Conservation (phyloP, 495 filamentous ascomycete genomes). For the Trichoderma gamsii region DNA sequence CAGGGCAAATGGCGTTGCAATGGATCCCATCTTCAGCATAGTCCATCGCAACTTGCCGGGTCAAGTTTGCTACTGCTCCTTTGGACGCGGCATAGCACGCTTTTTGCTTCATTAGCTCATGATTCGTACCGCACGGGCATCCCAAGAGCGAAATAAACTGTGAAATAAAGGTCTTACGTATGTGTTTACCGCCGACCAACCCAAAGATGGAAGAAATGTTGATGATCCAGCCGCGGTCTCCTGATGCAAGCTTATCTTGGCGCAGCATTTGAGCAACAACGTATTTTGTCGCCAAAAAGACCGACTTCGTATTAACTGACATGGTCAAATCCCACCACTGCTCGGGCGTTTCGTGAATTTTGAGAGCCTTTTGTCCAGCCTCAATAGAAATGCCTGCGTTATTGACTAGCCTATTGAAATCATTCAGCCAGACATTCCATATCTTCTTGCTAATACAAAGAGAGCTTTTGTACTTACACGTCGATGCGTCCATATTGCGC, state of each 20-base stretch:
- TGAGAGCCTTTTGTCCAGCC: slow-evolving; percentile 27
- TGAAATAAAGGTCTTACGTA: slow-evolving; percentile 15
- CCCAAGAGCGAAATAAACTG: no score
- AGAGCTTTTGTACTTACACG: neutral
- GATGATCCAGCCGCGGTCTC: slow-evolving; percentile 52
- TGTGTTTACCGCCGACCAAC: slow-evolving; percentile 28
- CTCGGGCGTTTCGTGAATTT: slow-evolving; percentile 49
- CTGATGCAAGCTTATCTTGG: slow-evolving; percentile 38
- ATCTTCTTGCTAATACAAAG: neutral
- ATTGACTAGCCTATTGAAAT: neutral
- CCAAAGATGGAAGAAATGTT: slow-evolving; percentile 48
- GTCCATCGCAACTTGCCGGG: slow-evolving; percentile 45
- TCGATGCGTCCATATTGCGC: neutral
- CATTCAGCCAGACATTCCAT: neutral
- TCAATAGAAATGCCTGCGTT: slow-evolving; percentile 7
- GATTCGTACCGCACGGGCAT: neutral
- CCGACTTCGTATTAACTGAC: slow-evolving; percentile 39
- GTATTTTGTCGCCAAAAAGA: slow-evolving; percentile 49
- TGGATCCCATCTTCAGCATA: slow-evolving; percentile 48
- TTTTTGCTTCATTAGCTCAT: neutral
- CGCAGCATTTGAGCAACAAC: slow-evolving; percentile 46
- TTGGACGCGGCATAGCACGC: slow-evolving; percentile 49
- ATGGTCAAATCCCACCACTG: slow-evolving; percentile 40
- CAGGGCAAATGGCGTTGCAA: slow-evolving; percentile 50
- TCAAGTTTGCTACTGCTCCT: slow-evolving; percentile 45